Base-by-base conservation (phyloP, 345 rosid genomes). In the Populus ilicifolia region DNA sequence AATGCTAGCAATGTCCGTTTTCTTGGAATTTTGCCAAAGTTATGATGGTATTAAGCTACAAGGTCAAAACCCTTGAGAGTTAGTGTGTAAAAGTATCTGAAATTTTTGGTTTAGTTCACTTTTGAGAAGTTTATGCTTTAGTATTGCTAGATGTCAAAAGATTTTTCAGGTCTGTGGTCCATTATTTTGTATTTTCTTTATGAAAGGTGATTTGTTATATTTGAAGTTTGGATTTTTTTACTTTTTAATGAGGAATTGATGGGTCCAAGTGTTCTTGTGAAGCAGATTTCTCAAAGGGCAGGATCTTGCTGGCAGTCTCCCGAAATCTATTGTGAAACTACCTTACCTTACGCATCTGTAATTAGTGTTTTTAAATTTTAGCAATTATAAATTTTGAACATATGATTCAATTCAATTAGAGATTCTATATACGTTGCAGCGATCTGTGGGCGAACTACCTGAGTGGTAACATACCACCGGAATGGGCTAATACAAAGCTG, bases 291-390 rank as follows among this genome's bases (percentile, higher is more conserved):
- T 75, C 21, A 48, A 23, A 66, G 65, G 48, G 21, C 78, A 75
- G 66, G 64, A 75, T 66, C 78, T 75, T 66, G 46, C 78, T 33
- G 78, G 78, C 18, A 62, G 33, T 9, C 78, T 75, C 9, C 78
- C 78, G 5, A 41, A 41, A 27, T 70, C 78, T 11, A 66, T 75
- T 46, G 63, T 48, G 41, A 75, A 75, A 65, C 44, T 75, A 64
- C 78, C 78, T 46, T 66, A 48, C 71, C 78, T 75, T n/a, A 75
- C 14, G 44, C 21, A 29, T 27, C 71, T 75, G 78, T 66, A 50
- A 74, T 61, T 1, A 63, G 13, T 63, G 61, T n/a, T 54, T 54
- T 54, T 50, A 54, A 0, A 21, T 54, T 54, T 54, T 54, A 20
- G 61, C 61, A 54, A 54, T 21, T 20, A 54, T 54, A 25, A 52